These are phyloP conservation scores for Fusarium pilosicola DNA, from an alignment of 2,329 filamentous ascomycete species.

Conservation along the genomic window DNA sequence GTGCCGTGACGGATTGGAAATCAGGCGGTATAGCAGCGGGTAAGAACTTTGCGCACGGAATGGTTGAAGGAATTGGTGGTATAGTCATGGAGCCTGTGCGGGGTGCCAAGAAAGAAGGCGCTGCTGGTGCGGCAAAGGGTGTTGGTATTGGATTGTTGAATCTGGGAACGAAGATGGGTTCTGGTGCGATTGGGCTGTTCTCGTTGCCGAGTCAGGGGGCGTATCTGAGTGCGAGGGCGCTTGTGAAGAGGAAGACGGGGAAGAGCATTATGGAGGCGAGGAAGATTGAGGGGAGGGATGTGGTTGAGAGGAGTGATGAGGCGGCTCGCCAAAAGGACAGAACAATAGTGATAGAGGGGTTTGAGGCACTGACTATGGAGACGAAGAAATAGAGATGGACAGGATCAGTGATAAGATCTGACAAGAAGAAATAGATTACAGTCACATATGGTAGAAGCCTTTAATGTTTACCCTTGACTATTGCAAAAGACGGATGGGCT, in stretches of 20 bases:
- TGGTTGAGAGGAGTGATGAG: neutral
- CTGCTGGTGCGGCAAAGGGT: constrained; percentile 13
- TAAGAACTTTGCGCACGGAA: constrained; percentile 12
- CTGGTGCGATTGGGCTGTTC: neutral
- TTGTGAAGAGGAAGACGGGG: neutral
- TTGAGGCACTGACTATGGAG: rapidly evolving
- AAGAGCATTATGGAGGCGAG: neutral
- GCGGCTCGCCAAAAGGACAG: rapidly evolving
- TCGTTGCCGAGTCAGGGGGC: neutral
- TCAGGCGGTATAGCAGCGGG: constrained; percentile 7
- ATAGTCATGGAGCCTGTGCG: constrained; percentile 16
- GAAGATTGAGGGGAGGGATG: neutral
- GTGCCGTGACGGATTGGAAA: constrained; percentile 13
- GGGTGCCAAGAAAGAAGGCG: constrained; percentile 2
- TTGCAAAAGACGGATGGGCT: too few relatives aligned
- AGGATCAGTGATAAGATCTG: neutral
- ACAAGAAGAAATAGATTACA: neutral
- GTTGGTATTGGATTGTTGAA: constrained; percentile 13
- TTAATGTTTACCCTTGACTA: rapidly evolving
- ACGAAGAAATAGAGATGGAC: neutral
- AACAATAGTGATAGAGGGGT: rapidly evolving
- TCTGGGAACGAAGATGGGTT: neutral
- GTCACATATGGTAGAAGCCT: neutral
- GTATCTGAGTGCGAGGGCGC: constrained; percentile 1
- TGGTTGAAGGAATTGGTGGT: constrained; percentile 15